Percentiles rank a stretch among this genome's conserved stretches.
These are phyloP conservation scores for Sindora glabra DNA, from an alignment of 306 rosid genomes.

Conservation along the genomic window DNA sequence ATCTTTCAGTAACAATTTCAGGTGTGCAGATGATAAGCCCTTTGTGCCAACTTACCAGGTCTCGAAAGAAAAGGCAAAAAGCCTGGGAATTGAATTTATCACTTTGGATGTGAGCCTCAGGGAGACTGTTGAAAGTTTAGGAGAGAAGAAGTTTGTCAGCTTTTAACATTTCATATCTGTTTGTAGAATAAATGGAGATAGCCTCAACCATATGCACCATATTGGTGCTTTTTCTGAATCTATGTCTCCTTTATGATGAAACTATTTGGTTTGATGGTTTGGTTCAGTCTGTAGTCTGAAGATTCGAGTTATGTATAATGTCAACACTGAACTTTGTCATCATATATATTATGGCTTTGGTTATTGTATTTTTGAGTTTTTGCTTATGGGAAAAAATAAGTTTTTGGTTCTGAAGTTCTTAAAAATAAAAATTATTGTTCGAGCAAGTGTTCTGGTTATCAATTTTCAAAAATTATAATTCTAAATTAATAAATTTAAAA, in stretches of 20 bases:
- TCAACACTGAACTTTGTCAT: too few species aligned
- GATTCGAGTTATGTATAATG: too few species aligned
- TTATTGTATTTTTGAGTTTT: too few species aligned
- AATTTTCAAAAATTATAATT: too few species aligned
- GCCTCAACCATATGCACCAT: neutral
- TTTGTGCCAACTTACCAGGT: slow-evolving; percentile 35
- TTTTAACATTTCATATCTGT: slow-evolving; percentile 22
- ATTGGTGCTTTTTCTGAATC: neutral
- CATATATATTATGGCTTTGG: too few species aligned
- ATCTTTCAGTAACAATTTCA: slow-evolving; percentile 13
- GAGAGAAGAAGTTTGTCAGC: slow-evolving; percentile 39
- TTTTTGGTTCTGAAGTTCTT: too few species aligned
- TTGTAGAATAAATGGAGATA: neutral
- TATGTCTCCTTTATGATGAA: neutral
- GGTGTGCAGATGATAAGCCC: slow-evolving; percentile 57
- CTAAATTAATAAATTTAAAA: too few species aligned
- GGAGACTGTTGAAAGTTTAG: slow-evolving; percentile 69
- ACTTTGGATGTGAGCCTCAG: slow-evolving; percentile 44
- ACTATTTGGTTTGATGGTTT: neutral
- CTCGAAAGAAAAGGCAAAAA: slow-evolving; percentile 57
- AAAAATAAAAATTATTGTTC: too few species aligned
- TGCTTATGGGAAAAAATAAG: too few species aligned
- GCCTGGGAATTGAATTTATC: slow-evolving; percentile 58
- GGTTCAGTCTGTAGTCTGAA: too few species aligned
- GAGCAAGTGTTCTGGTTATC: too few species aligned